A percentile compares a stretch with the other conserved stretches of the same genome.
These are phyloP conservation scores for Haplosporangium gracile DNA, from an alignment of 192 early-diverging fungal genomes.

Conservation along the genomic window DNA sequence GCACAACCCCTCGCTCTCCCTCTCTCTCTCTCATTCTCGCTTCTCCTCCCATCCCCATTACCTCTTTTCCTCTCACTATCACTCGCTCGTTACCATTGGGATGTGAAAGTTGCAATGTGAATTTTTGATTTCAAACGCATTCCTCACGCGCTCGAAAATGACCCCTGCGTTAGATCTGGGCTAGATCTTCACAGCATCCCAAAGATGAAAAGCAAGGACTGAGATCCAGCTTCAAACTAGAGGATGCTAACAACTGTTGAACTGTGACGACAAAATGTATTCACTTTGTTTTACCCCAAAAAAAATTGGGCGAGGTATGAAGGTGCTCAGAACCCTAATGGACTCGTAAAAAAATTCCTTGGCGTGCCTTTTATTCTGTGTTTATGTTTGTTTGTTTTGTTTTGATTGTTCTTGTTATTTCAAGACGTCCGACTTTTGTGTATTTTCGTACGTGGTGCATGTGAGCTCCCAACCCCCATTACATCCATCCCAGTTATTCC, in stretches of 20 bases:
- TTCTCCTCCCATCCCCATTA: not conserved
- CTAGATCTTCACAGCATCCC: not conserved
- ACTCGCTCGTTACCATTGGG: not conserved
- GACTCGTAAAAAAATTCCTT: not conserved
- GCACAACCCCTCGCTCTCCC: not conserved
- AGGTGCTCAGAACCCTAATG: not conserved
- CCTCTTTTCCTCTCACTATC: no score
- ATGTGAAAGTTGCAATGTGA: not conserved
- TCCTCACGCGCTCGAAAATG: not conserved
- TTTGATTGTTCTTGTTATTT: slow-evolving; percentile 2
- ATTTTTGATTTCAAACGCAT: not conserved
- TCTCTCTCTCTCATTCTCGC: not conserved
- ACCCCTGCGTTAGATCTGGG: not conserved
- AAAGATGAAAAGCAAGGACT: not conserved
- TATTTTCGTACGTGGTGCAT: slow-evolving; percentile 2
- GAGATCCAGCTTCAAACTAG: not conserved
- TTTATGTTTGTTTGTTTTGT: not conserved
- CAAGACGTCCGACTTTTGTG: not conserved
- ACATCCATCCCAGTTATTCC: not conserved
- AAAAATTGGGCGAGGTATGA: slow-evolving; percentile 1
- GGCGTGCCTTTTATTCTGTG: not conserved
- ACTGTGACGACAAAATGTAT: not conserved
- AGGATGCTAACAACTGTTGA: not conserved
- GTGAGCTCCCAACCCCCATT: not conserved
- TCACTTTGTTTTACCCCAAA: not conserved